A percentile compares a stretch with the other conserved stretches of the same genome.
These are phyloP conservation scores for Xylariaceae sp. DNA, from an alignment of 2,329 filamentous ascomycete species.

Conservation along the genomic window DNA sequence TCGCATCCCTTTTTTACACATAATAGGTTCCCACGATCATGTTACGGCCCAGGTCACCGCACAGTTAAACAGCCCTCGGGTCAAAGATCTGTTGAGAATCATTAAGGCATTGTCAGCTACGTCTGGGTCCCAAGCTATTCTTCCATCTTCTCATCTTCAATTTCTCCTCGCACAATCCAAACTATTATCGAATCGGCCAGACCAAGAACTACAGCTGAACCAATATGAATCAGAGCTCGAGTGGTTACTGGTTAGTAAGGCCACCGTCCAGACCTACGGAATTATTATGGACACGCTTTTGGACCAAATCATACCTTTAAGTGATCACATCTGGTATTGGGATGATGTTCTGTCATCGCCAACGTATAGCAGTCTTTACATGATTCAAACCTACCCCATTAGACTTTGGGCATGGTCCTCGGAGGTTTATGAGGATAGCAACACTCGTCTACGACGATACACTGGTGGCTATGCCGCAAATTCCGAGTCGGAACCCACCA, in stretches of 20 bases:
- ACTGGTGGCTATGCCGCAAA: conserved; percentile 36
- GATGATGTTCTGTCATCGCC: conserved; percentile 84
- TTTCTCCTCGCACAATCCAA: conserved; percentile 68
- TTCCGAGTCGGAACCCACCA: conserved; percentile 40
- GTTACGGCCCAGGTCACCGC: conserved; percentile 44
- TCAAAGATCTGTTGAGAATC: conserved; percentile 69
- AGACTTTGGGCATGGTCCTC: conserved; percentile 75
- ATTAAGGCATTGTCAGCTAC: conserved; percentile 75
- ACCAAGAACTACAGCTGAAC: conserved; percentile 41
- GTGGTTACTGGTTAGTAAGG: conserved; percentile 91
- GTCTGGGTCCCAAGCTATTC: conserved; percentile 66
- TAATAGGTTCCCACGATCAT: conserved; percentile 50
- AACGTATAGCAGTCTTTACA: conserved; percentile 80
- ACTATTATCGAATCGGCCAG: conserved; percentile 50
- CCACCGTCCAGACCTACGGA: conserved; percentile 89
- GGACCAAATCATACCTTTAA: conserved; percentile 82
- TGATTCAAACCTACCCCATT: conserved; percentile 82
- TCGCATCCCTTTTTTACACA: conserved; percentile 60
- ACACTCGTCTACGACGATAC: conserved; percentile 50
- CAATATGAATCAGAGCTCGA: conserved; percentile 79
- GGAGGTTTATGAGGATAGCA: conserved; percentile 72
- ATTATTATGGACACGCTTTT: conserved; percentile 77
- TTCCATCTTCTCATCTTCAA: conserved; percentile 67
- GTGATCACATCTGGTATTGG: conserved; percentile 95
- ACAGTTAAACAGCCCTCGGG: conserved; percentile 58